Evolutionary conservation across 2,329 filamentous ascomycete species (phyloP), one percentile per base, ranked within the genome.

Genomic region (Penicillium brasilianum): DNA sequence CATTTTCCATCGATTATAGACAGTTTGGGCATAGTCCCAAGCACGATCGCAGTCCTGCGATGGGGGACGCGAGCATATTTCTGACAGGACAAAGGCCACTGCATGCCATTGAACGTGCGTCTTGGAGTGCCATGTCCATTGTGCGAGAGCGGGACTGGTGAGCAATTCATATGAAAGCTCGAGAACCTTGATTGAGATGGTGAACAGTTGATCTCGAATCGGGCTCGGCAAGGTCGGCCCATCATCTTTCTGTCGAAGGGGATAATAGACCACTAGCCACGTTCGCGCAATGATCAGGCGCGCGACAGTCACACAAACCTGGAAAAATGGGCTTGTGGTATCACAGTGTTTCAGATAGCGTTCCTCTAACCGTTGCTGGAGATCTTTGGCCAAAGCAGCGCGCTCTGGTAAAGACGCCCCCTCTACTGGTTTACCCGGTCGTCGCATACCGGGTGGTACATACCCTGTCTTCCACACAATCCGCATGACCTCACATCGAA

Each of bases 141-240:
- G 83, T 67, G 80, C 7, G 22, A 50, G 86, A 1, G 81, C 76
- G 20, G 81, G 78, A 67, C 90, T 87, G 0, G 82, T 86, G 66
- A 89, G 85, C 7, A 92, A 77, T 1, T 87, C 79, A 55, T 87
- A 78, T 13, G 85, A 86, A 69, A 90, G 85, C 73, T 92, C 88
- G 49, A 92, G 83, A 43, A 92, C 86, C 68, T 92, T 88, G 34
- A 92, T 81, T 1, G 88, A 87, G 0, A 87, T 88, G 34, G 87
- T 78, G 71, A 92, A 90, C 0, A 93, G 81, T 2, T 57, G 55
- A n/a, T 68, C 64, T 14, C 56, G 59, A 14, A 28, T 18, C 6
- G 13, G 32, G 18, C 18, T 39, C 25, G 53, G 14, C 25, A 25
- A 20, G 20, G 2, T 46, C 18, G 50, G 11, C 8, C 41, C 53